These are phyloP conservation scores for Plenodomus biglobosus DNA, from an alignment of 2,329 filamentous ascomycete species.

Conservation along the genomic window DNA sequence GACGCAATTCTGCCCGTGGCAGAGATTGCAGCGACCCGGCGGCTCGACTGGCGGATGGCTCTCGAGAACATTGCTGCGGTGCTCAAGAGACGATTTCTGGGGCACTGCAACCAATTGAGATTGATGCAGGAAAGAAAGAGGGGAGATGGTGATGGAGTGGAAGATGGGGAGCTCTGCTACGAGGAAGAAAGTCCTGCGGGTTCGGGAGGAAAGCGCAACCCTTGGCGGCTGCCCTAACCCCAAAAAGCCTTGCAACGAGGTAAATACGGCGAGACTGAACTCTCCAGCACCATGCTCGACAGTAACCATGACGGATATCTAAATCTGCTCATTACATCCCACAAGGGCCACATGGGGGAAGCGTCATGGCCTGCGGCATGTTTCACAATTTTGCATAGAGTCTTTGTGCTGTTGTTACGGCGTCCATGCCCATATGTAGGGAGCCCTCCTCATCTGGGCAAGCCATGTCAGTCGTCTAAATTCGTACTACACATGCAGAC, in stretches of 20 bases:
- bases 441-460: not conserved
- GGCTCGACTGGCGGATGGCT: conserved; percentile 95
- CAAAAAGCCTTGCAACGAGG: conserved; percentile 10
- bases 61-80: conserved; percentile 86
- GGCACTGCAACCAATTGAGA: conserved; percentile 49
- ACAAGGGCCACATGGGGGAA: no score
- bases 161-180: conserved; percentile 37
- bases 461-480: not conserved
- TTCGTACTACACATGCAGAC: not conserved
- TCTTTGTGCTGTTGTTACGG: no score
- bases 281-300: conserved; percentile 3
- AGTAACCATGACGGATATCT: not conserved
- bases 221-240: conserved; percentile 24
- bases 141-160: conserved; percentile 45
- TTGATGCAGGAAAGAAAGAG: conserved; percentile 46
- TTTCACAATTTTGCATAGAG: no score
- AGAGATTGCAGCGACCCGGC: conserved; percentile 92
- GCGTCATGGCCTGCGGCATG: no score
- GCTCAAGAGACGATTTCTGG: conserved; percentile 46
- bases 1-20: conserved; percentile 86
- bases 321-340: no score
- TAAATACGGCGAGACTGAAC: not conserved
- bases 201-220: conserved; percentile 35
- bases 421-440: no score
- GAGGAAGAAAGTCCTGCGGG: conserved; percentile 33